phyloP scores from a whole-genome alignment of 176 grass and related monocot genomes.

The Poa pratensis region DNA sequence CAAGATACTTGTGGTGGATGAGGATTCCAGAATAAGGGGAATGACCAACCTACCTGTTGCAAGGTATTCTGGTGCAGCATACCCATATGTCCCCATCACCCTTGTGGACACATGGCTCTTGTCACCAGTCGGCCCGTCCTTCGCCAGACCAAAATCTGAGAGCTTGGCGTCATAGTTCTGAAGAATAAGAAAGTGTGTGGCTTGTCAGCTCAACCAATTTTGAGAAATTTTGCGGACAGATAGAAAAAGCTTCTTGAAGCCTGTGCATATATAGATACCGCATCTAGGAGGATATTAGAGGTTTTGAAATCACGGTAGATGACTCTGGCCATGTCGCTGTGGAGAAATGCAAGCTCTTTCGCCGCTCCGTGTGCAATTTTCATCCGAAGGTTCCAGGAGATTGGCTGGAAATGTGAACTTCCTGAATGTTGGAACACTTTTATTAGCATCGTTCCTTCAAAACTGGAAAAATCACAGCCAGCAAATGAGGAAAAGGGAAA shows the following conservation, averaged over 20 bases:
- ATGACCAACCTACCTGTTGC: conserved; percentile 55
- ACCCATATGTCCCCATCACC: conserved; percentile 87
- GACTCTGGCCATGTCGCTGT: conserved; percentile 75
- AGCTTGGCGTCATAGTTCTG: conserved; percentile 90
- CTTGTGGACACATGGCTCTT: conserved; percentile 83
- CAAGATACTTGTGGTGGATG: background rate
- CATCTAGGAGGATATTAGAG: conserved; percentile 82
- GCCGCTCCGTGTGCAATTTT: conserved; percentile 80
- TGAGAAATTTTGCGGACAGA: background rate
- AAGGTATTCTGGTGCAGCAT: conserved; percentile 90
- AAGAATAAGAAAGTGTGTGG: background rate
- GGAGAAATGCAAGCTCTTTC: conserved; percentile 81
- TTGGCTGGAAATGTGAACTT: conserved; percentile 61
- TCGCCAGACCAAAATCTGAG: conserved; percentile 87
- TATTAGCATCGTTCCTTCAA: conserved; percentile 16
- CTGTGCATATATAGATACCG: conserved; percentile 34
- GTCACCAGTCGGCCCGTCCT: conserved; percentile 77
- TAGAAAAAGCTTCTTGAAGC: background rate
- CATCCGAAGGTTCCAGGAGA: conserved; percentile 79
- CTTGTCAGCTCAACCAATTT: background rate
- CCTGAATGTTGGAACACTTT: conserved; percentile 45
- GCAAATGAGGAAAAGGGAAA: background rate
- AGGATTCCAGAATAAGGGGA: conserved; percentile 3
- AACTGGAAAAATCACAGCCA: background rate
- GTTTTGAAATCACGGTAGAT: conserved; percentile 95